Percentiles rank a stretch among this genome's conserved stretches.
These are phyloP conservation scores for Apiotrichum gracile DNA, from an alignment of 1,284 basidiomycete species.

Conservation along the genomic window DNA sequence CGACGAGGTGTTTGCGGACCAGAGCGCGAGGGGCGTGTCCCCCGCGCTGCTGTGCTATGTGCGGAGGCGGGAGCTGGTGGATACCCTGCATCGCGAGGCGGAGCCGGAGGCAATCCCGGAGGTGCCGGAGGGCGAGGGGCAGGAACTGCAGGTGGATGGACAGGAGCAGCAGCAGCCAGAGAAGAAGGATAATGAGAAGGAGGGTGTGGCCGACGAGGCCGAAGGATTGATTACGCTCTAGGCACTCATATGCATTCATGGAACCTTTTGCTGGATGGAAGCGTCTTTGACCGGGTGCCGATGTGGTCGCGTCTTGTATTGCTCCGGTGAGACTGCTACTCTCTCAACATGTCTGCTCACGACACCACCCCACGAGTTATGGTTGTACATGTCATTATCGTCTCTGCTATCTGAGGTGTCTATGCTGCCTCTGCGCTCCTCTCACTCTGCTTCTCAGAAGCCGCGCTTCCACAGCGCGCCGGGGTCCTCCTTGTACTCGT, in stretches of 20 bases:
- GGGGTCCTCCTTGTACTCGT: constrained; percentile 98
- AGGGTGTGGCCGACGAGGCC: too few species aligned
- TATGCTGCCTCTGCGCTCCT: neutral
- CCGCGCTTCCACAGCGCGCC: constrained; percentile 33
- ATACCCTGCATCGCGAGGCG: constrained; percentile 39
- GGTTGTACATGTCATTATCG: too few species aligned
- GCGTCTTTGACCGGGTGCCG: too few species aligned
- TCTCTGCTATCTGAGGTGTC: neutral
- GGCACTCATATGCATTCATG: too few species aligned
- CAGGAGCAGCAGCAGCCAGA: neutral
- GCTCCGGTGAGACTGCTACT: too few species aligned
- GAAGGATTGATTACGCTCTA: too few species aligned
- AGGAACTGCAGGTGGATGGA: neutral
- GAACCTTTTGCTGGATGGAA: too few species aligned
- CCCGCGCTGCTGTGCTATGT: constrained; percentile 48
- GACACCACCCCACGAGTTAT: too few species aligned
- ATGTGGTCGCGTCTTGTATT: too few species aligned
- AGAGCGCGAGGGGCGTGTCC: constrained; percentile 31
- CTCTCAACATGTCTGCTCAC: too few species aligned
- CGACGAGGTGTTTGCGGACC: constrained; percentile 39
- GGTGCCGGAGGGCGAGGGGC: neutral
- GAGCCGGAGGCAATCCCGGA: too few species aligned
- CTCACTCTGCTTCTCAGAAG: neutral
- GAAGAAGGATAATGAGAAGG: too few species aligned
- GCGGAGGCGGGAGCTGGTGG: constrained; percentile 34